Evolutionary conservation across 2,329 filamentous ascomycete species (phyloP), one percentile per base, ranked within the genome.

Genomic region (Allantophomopsis lycopodina): DNA sequence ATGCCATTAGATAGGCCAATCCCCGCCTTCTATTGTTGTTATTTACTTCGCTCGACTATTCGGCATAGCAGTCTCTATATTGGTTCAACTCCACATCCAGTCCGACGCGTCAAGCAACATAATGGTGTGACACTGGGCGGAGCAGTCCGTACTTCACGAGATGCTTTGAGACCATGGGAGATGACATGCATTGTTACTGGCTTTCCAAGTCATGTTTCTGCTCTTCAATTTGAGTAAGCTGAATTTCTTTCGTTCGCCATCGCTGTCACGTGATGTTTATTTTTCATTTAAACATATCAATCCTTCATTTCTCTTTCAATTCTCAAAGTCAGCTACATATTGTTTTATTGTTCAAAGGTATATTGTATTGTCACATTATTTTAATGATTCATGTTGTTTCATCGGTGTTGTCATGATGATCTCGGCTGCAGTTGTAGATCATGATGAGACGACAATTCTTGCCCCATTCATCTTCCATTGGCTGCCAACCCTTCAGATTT

Each of bases 1-100:
- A 57, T 57, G 54, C 37, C 52, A 5, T 42, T 53, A 17, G 48
- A 51, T 44, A 56, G 54, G 49, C 77, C 69, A 0, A 85, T 96
- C 16, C 89, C 89, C 8, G 79, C 88, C 1, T 80, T 95, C 47
- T 96, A 96, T 56, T 86, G 84, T 49, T 93, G 91, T 55, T 96
- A 98, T 57, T 73, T 96, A 13, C 73, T 96, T 30, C 81, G 88
- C 15, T 95, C 89, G 0, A 87, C 79, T 1, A 70, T 87, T 8
- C 71, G 75, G 35, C 77, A 76, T 54, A 76, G 72, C 2, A 63
- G 58, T 35, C 69, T 89, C 20, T 98, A 98, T 59, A 81, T 96
- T 40, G 91, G 91, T 39, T 94, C 85, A 34, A 96, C 91, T 1
- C 88, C 88, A 0, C 78, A 95, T 54, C 89, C 91, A 33, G 76